Base-by-base conservation (phyloP, 2,329 filamentous ascomycete genomes). In the Alternaria triticina region DNA sequence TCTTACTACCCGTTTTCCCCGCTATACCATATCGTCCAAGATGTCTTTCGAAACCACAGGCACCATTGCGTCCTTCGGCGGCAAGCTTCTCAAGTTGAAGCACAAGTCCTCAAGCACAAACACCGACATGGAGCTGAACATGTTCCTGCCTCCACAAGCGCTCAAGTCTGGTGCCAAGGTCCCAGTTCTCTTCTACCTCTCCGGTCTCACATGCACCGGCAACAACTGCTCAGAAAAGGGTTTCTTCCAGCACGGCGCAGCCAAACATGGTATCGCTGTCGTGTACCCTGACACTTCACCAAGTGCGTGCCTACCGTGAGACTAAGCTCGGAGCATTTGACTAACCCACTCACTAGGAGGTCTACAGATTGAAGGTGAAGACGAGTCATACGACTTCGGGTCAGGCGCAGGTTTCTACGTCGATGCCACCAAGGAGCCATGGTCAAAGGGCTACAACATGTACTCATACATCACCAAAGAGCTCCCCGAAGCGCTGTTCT, bases 261-360 rank as follows among this genome's bases (percentile, higher is more conserved):
- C 90, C 61, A 85, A 90, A 73, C 90, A 90, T 78, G 92, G 92
- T 75, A 92, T 99, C 79, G 96, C 96, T n/a, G 83, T 99, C 61
- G 87, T 97, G 57, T 98, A 94, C 83, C 96, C 96, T 1, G 96
- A 99, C 83, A 99, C 96, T 22, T 96, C 92, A 61, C 96, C 96
- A 61, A 89, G 95, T 90, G 84, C 56, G 86, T 82, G 6, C 40
- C 33, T 55, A 17, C 49, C 46, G 20, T 57, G 12, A 49, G 25
- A 30, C 56, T 49, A 6, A 33, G 12, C 11, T n/a, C 5, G 46
- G 23, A 54, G 40, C 20, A 58, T 56, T 33, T 28, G n/a, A 62
- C 68, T 74, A 67, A 77, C 61, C 8, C 44, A 25, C 25, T 45
- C 13, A 9, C 8, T 65, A 90, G 89, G 90, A 60, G 95, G 95